Evolutionary conservation across 495 filamentous ascomycete genomes (phyloP).

Genomic region (Penicillium crystallinum): DNA sequence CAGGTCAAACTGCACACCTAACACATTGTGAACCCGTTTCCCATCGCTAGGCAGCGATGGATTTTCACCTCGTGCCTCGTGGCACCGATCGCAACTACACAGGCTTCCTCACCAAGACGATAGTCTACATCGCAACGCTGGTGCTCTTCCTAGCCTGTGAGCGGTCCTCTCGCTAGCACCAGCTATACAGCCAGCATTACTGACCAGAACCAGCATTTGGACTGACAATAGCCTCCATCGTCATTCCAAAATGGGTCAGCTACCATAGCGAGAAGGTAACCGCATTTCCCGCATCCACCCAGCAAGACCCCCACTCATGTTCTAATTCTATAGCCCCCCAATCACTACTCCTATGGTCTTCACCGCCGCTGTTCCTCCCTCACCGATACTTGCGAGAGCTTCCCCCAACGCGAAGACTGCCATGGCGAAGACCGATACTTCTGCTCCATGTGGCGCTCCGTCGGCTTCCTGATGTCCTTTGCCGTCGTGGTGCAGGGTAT

Average conservation of each 20-base stretch:
- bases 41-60: constrained; percentile 25
- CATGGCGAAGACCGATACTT: constrained; percentile 67
- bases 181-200: neutral
- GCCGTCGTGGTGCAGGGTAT: constrained; percentile 71
- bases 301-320: neutral
- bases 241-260: constrained; percentile 74
- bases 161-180: constrained; percentile 19
- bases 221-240: constrained; percentile 69
- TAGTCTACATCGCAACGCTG: constrained; percentile 55
- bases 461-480: constrained; percentile 82
- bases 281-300: neutral
- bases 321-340: constrained; percentile 23
- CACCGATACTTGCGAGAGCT: constrained; percentile 50
- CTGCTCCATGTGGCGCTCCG: constrained; percentile 85
- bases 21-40: neutral
- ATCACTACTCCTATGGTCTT: constrained; percentile 71
- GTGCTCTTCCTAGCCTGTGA: constrained; percentile 57
- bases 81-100: constrained; percentile 44
- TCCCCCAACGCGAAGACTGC: constrained; percentile 62
- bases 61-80: constrained; percentile 41
- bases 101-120: constrained; percentile 44
- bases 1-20: constrained; percentile 8
- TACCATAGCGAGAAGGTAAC: constrained; percentile 61
- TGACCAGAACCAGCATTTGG: constrained; percentile 55
- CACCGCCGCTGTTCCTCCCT: constrained; percentile 72